phyloP scores from a whole-genome alignment of 2,329 filamentous ascomycete species.

The Cordyceps sp. region DNA sequence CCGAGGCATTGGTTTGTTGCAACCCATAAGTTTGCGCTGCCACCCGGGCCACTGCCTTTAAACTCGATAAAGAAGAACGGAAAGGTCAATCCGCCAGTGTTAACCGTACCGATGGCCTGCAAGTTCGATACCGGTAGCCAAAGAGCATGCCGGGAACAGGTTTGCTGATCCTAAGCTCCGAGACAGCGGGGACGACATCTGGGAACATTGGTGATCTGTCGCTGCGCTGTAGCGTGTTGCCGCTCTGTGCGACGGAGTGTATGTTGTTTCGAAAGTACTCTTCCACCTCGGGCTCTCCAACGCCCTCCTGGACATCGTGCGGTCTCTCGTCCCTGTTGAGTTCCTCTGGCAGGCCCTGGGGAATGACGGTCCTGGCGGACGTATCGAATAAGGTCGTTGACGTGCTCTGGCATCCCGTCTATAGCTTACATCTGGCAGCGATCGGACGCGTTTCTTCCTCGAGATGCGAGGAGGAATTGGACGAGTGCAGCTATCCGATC shows the following conservation, averaged over 20 bases:
- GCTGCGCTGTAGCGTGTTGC: background rate
- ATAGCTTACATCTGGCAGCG: background rate
- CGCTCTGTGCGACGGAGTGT: too few relatives aligned
- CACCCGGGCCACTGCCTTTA: conserved; percentile 8
- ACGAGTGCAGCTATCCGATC: background rate
- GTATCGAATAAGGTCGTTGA: background rate
- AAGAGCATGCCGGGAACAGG: background rate
- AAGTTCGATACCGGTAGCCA: background rate
- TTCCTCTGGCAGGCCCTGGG: background rate
- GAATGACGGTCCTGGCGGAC: background rate
- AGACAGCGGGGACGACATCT: background rate
- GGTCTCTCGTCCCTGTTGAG: background rate
- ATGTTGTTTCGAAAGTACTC: background rate
- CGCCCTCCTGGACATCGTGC: background rate
- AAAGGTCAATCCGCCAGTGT: background rate
- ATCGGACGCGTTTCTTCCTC: background rate
- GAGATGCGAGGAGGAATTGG: background rate
- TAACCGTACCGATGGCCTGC: background rate
- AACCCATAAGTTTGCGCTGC: conserved; percentile 13
- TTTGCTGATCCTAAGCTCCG: background rate
- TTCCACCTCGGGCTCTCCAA: background rate
- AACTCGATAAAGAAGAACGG: conserved; percentile 6
- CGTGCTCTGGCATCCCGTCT: background rate
- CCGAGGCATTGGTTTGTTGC: conserved; percentile 20
- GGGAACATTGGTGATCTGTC: background rate